Conservation (phyloP, 116 monocot genomes). For the Papilionanthe hybrid region DNA sequence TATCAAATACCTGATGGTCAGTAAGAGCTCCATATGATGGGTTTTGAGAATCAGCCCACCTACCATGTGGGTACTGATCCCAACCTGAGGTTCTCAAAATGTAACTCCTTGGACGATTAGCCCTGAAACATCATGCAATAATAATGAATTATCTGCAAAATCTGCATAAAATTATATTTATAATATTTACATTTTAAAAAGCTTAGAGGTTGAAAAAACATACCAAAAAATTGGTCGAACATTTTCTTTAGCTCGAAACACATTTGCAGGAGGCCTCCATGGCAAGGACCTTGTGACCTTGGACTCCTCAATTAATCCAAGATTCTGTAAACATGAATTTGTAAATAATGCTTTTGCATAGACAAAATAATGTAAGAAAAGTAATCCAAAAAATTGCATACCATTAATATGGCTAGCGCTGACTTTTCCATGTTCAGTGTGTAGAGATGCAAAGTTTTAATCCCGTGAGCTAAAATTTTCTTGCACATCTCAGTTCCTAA, state of each 20-base stretch:
- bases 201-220: neutral
- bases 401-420: slow-evolving; percentile 80
- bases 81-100: slow-evolving; percentile 74
- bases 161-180: neutral
- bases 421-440: slow-evolving; percentile 99
- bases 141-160: slow-evolving; percentile 2
- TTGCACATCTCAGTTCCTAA: slow-evolving; percentile 97
- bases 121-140: slow-evolving; percentile 43
- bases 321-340: slow-evolving; percentile 42
- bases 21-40: slow-evolving; percentile 90
- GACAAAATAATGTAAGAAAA: neutral
- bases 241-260: slow-evolving; percentile 45
- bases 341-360: slow-evolving; percentile 9
- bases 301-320: slow-evolving; percentile 84
- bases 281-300: slow-evolving; percentile 47
- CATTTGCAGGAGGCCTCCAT: slow-evolving; percentile 41
- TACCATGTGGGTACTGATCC: slow-evolving; percentile 86
- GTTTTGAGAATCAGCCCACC: slow-evolving; percentile 85
- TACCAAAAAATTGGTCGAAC: slow-evolving; percentile 46
- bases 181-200: neutral
- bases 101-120: slow-evolving; percentile 90
- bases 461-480: slow-evolving; percentile 81
- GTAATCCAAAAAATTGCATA: slow-evolving; percentile 12
- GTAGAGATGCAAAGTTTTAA: slow-evolving; percentile 87
- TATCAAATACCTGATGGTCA: slow-evolving; percentile 63